phyloP scores from a whole-genome alignment of 306 rosid species.

The Parietaria judaica region DNA sequence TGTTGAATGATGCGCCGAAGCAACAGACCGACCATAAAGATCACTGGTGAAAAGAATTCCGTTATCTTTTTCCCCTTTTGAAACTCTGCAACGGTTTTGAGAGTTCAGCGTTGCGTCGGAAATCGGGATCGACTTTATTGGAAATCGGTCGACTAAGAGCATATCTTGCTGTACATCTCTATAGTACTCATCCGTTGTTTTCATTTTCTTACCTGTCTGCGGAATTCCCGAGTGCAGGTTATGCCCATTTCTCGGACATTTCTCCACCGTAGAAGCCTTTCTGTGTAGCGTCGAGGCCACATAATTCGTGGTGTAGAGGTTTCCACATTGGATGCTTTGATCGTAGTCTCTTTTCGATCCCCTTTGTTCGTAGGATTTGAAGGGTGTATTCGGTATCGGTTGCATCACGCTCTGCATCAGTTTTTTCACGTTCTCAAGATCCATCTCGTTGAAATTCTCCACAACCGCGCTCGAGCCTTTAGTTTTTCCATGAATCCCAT shows the following conservation, averaged over 20 bases:
- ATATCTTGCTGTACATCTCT: conserved; percentile 23
- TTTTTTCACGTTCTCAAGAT: conserved; percentile 9
- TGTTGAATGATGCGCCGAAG: conserved; percentile 20
- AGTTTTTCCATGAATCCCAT: conserved; percentile 28
- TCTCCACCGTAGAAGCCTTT: conserved; percentile 29
- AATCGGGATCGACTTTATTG: conserved; percentile 21
- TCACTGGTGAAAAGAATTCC: conserved; percentile 15
- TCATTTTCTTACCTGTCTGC: conserved; percentile 38
- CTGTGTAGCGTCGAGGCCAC: conserved; percentile 30
- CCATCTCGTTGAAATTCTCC: conserved; percentile 9
- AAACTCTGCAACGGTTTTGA: conserved; percentile 22
- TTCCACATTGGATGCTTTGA: conserved; percentile 22
- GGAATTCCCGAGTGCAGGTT: conserved; percentile 18
- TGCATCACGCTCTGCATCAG: conserved; percentile 21
- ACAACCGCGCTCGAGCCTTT: background rate
- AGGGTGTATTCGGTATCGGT: conserved; percentile 22
- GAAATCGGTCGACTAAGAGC: conserved; percentile 18
- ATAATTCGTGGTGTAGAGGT: conserved; percentile 22
- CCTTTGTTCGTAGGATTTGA: conserved; percentile 34
- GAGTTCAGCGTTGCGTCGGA: conserved; percentile 18
- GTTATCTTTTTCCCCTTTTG: conserved; percentile 20
- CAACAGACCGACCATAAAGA: conserved; percentile 25
- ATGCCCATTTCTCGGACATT: conserved; percentile 23
- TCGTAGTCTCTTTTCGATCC: conserved; percentile 40
- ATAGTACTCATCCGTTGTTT: conserved; percentile 23